Evolutionary conservation across 768 basidiomycete species (phyloP).

Genomic region (Baorangia bicolor): DNA sequence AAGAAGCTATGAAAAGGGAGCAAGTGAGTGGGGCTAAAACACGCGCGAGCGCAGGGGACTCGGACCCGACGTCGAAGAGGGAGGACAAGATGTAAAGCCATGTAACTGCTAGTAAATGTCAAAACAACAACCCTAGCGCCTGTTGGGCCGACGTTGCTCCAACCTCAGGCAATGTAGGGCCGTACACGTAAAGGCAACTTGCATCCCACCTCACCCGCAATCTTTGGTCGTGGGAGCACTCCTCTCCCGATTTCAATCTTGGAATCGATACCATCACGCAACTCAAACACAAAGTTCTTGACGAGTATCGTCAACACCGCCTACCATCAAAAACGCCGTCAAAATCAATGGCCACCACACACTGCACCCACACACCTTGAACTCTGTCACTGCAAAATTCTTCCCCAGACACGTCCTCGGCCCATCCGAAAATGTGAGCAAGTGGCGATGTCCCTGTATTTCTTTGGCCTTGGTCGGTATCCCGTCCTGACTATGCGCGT

Average conservation of each 20-base stretch:
- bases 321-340: constrained; percentile 22
- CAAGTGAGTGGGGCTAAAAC: too few species aligned
- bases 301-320: constrained; percentile 42
- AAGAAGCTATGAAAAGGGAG: too few species aligned
- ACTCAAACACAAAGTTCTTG: constrained; percentile 35
- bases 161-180: not conserved
- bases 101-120: too few species aligned
- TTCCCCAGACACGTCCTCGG: constrained; percentile 50
- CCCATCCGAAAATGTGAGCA: constrained; percentile 51
- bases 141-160: not conserved
- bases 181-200: constrained; percentile 26
- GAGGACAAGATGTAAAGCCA: too few species aligned
- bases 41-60: too few species aligned
- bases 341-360: not conserved
- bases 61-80: too few species aligned
- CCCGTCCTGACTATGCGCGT: constrained; percentile 12
- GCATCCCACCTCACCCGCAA: constrained; percentile 21
- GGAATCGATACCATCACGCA: constrained; percentile 36
- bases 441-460: constrained; percentile 47
- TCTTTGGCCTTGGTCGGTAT: constrained; percentile 33
- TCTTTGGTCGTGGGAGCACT: constrained; percentile 4
- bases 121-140: too few species aligned
- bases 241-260: constrained; percentile 12
- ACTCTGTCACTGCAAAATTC: constrained; percentile 41
- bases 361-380: constrained; percentile 22